Conservation (phyloP, 1,284 basidiomycete species). For the Athelia psychrophila region DNA sequence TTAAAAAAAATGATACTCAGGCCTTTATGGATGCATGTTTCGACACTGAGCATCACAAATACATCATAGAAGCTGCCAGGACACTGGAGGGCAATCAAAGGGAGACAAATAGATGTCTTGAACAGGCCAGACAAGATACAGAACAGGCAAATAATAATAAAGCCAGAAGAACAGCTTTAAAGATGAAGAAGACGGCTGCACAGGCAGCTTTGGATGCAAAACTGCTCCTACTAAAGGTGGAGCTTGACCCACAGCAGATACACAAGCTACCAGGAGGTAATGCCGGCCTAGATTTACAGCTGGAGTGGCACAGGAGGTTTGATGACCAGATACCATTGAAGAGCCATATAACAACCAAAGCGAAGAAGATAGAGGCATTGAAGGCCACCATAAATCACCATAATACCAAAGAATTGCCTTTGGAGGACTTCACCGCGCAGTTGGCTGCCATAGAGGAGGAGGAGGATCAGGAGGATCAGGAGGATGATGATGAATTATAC, state of each 20-base stretch:
- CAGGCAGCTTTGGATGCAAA: background rate
- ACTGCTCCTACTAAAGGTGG: background rate
- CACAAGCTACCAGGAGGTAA: background rate
- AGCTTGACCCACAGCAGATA: background rate
- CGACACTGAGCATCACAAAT: constrained; percentile 8
- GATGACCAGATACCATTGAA: background rate
- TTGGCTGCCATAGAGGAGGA: too few species aligned
- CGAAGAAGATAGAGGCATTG: background rate
- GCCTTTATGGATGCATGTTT: constrained; percentile 1
- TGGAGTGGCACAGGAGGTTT: background rate
- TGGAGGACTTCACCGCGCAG: too few species aligned
- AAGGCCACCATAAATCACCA: background rate
- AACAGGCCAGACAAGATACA: background rate
- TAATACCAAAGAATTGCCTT: too few species aligned
- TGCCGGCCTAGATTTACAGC: background rate
- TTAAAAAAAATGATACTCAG: background rate
- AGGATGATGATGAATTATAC: too few species aligned
- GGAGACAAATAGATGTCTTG: background rate
- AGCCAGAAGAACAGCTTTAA: background rate
- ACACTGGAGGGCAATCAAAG: constrained; percentile 1
- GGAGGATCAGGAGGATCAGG: too few species aligned
- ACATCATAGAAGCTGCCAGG: constrained; percentile 9
- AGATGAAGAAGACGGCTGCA: background rate
- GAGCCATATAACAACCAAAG: background rate
- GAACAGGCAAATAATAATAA: background rate